Evolutionary conservation across 306 rosid genomes (phyloP).

Genomic region (Acacia crassicarpa): DNA sequence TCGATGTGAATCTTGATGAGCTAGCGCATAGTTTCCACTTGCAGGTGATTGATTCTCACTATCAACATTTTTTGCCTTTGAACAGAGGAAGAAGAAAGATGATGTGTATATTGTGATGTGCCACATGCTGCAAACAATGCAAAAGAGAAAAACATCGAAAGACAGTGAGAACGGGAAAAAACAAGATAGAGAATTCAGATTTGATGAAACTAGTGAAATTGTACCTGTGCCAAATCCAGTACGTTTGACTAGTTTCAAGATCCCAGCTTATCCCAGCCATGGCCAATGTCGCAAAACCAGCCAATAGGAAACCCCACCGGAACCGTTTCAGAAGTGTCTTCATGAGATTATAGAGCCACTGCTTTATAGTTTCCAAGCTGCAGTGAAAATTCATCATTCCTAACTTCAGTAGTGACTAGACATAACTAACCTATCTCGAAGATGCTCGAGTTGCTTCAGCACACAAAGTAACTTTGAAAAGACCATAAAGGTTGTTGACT

Average conservation of each 20-base stretch:
- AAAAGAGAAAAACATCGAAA: constrained; percentile 11
- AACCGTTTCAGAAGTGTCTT: constrained; percentile 61
- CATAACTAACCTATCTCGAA: background rate
- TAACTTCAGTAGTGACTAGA: background rate
- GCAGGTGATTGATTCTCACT: constrained; percentile 21
- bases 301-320: constrained; percentile 73
- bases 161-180: constrained; percentile 13
- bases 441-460: background rate
- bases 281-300: constrained; percentile 62
- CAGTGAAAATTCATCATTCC: constrained; percentile 26
- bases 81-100: constrained; percentile 59
- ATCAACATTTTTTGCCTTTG: constrained; percentile 47
- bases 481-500: background rate
- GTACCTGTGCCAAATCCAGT: constrained; percentile 98
- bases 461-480: background rate
- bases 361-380: constrained; percentile 69
- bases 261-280: constrained; percentile 82
- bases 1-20: constrained; percentile 37
- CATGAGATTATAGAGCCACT: constrained; percentile 53
- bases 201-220: background rate
- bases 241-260: constrained; percentile 72
- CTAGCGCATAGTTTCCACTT: constrained; percentile 33
- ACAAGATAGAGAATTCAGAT: background rate
- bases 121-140: constrained; percentile 79
- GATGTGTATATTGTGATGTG: constrained; percentile 83